Conservation (phyloP, 192 early-diverging fungal genomes). For the Dissophora ornata region DNA sequence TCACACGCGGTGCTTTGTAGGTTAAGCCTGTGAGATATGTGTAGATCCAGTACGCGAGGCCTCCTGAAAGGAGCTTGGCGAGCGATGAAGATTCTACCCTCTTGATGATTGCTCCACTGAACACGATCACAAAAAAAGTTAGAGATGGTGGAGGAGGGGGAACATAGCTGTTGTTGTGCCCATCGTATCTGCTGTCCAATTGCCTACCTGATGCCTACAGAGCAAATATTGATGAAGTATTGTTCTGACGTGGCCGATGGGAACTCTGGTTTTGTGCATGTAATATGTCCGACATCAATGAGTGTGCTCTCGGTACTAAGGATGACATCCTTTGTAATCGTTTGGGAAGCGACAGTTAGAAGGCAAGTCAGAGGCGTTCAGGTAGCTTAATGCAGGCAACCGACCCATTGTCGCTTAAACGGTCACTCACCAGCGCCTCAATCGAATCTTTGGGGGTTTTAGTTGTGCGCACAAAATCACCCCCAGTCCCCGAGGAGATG, state of each 20-base stretch:
- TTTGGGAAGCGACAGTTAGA: not conserved
- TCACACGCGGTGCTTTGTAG: conserved; percentile 30
- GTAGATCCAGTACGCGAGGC: conserved; percentile 47
- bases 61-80: conserved; percentile 37
- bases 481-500: conserved; percentile 43
- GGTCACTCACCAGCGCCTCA: conserved; percentile 36
- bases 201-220: conserved; percentile 34
- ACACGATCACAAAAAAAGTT: not conserved
- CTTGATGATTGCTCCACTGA: conserved; percentile 45
- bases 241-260: conserved; percentile 20
- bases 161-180: not conserved
- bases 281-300: conserved; percentile 38
- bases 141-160: not conserved
- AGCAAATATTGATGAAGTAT: conserved; percentile 49
- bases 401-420: no score
- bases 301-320: conserved; percentile 17
- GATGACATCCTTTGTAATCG: conserved; percentile 24
- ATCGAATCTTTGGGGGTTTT: conserved; percentile 38
- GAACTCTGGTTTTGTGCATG: conserved; percentile 10
- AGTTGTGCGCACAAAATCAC: conserved; percentile 45
- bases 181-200: no score
- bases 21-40: conserved; percentile 38
- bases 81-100: conserved; percentile 34
- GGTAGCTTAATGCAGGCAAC: no score
- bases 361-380: no score